These are phyloP conservation scores for Stemphylium vesicarium DNA, from an alignment of 2,329 filamentous ascomycete genomes.

Conservation along the genomic window DNA sequence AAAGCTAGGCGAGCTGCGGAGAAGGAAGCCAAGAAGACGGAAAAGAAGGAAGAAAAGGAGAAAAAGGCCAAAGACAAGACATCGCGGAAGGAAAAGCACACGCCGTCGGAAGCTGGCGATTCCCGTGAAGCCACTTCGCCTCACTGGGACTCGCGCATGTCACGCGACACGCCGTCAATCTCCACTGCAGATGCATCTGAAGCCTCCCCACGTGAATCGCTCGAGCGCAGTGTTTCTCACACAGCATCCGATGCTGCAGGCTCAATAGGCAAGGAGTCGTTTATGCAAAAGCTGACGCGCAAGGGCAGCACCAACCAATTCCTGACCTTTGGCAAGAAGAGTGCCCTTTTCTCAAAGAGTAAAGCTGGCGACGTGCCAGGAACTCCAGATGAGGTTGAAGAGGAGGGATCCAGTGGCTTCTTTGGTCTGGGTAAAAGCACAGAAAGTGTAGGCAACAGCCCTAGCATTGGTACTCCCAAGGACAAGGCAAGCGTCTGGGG, in stretches of 20 bases:
- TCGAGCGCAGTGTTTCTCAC: conserved; percentile 50
- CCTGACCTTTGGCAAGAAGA: conserved; percentile 50
- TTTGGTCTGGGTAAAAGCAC: conserved; percentile 34
- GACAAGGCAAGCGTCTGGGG: conserved; percentile 52
- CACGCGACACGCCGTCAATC: conserved; percentile 53
- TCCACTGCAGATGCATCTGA: conserved; percentile 48
- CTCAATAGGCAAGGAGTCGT: conserved; percentile 52
- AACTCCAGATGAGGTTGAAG: conserved; percentile 50
- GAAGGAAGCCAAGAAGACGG: conserved; percentile 46
- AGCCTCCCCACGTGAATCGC: conserved; percentile 48
- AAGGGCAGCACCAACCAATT: conserved; percentile 57
- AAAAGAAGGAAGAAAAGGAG: conserved; percentile 47
- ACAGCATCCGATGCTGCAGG: conserved; percentile 43
- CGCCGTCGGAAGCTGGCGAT: conserved; percentile 34
- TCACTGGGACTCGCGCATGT: conserved; percentile 44
- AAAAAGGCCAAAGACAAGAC: conserved; percentile 47
- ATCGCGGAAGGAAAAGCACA: conserved; percentile 45
- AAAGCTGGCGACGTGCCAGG: conserved; percentile 40
- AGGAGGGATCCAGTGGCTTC: conserved; percentile 34
- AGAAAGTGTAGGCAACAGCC: conserved; percentile 43
- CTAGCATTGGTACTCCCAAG: conserved; percentile 47
- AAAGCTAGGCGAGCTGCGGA: conserved; percentile 44
- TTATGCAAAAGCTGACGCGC: conserved; percentile 58
- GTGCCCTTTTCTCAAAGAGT: conserved; percentile 39
- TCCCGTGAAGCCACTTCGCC: conserved; percentile 36